Evolutionary conservation across 805 yeast species (phyloP).

Genomic region (Ogataea paradorogensis): DNA sequence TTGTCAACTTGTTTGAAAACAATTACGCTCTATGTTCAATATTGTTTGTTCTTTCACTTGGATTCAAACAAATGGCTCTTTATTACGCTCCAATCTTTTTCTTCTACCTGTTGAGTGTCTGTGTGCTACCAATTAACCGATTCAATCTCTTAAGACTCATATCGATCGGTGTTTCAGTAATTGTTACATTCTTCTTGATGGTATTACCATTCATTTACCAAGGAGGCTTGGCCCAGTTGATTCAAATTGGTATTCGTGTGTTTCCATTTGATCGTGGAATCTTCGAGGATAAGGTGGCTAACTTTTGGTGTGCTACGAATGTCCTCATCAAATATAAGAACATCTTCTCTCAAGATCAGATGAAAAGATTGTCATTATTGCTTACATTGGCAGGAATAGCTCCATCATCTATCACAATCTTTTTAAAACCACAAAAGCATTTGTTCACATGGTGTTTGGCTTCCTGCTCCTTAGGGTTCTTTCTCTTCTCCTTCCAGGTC

Average conservation of each 20-base stretch:
- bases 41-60: conserved; percentile 71
- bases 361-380: conserved; percentile 56
- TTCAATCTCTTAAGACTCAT: conserved; percentile 58
- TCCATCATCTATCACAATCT: conserved; percentile 53
- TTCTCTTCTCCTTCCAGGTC: conserved; percentile 88
- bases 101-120: conserved; percentile 65
- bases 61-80: conserved; percentile 93
- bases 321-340: conserved; percentile 66
- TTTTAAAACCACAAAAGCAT: conserved; percentile 49
- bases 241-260: conserved; percentile 62
- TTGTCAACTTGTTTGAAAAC: conserved; percentile 63
- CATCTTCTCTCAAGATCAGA: conserved; percentile 49
- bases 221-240: conserved; percentile 46
- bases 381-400: conserved; percentile 51
- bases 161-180: conserved; percentile 61
- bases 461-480: conserved; percentile 84
- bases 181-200: conserved; percentile 47
- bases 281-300: conserved; percentile 96
- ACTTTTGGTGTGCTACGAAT: conserved; percentile 96
- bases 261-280: conserved; percentile 93
- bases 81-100: conserved; percentile 91
- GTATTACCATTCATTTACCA: conserved; percentile 59
- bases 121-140: conserved; percentile 30
- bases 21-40: conserved; percentile 66
- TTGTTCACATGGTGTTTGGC: conserved; percentile 71